phyloP scores from a whole-genome alignment of 345 rosid genomes.

The Camelina neglecta region DNA sequence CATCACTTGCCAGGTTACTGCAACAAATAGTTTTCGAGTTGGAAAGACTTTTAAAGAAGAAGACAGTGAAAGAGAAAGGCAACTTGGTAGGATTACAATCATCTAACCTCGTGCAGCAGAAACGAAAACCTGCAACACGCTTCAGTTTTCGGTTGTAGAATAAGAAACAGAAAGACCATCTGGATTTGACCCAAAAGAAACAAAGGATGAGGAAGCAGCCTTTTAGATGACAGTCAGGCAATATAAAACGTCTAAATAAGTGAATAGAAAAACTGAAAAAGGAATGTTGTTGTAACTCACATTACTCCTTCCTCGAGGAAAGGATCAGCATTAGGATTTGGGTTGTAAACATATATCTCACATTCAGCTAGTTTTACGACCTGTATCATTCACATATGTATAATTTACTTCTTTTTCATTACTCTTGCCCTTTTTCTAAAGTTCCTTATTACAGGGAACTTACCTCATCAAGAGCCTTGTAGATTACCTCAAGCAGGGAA shows the following conservation, averaged over 20 bases:
- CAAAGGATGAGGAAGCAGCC: not conserved
- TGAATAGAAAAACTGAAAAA: too few relatives aligned
- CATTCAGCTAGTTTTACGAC: slow-evolving; percentile 87
- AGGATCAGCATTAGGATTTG: slow-evolving; percentile 84
- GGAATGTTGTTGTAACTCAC: slow-evolving; percentile 49
- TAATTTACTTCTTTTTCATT: slow-evolving; percentile 30
- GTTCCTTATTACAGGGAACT: slow-evolving; percentile 23
- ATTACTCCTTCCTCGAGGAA: slow-evolving; percentile 83
- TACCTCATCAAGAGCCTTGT: slow-evolving; percentile 96
- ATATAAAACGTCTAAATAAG: not conserved
- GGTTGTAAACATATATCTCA: slow-evolving; percentile 84
- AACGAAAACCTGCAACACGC: slow-evolving; percentile 84
- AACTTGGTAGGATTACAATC: not conserved
- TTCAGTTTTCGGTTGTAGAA: slow-evolving; percentile 91
- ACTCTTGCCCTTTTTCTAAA: not conserved
- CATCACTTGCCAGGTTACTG: slow-evolving; percentile 86
- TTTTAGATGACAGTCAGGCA: slow-evolving; percentile 8
- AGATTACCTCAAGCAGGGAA: slow-evolving; percentile 74
- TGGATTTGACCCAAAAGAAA: slow-evolving; percentile 40
- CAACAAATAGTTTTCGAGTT: slow-evolving; percentile 25
- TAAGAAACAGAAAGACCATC: slow-evolving; percentile 96
- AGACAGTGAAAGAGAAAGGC: not conserved
- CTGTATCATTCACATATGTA: slow-evolving; percentile 48
- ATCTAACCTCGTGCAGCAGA: slow-evolving; percentile 80
- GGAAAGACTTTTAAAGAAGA: not conserved